Evolutionary conservation across 768 basidiomycete species (phyloP), one percentile per base, ranked within the genome.

Genomic region (Clathrus columnatus): DNA sequence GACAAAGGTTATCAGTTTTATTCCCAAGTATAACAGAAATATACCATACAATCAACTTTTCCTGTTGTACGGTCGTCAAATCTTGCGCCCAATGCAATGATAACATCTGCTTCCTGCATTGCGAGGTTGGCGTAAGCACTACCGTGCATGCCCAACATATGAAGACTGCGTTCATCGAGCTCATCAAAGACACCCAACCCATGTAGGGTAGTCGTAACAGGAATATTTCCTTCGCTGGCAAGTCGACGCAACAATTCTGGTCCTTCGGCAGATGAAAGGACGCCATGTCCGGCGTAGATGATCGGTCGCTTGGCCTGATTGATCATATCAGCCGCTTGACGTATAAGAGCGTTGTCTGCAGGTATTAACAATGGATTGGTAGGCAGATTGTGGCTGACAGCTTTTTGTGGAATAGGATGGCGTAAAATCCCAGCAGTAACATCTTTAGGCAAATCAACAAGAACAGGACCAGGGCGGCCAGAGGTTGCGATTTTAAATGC

Each of bases 131-230:
- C 96, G 64, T 97, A 97, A 4, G 94, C 92, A 26, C 83, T 84
- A 4, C 96, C 96, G 73, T 98, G 96, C 96, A 98, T 97, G 56
- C 95, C 95, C 54, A 99, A 81, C 95, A 98, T 98, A 69, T 97
- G 93, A 65, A 99, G 72, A 60, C 86, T 85, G 69, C 78, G 82
- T 52, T 65, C 63, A 69, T 91, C 80, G 51, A 78, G 81, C 76
- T 99, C 96, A 71, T 98, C 93, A 65, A 89, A 99, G 2, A 88
- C 85, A 59, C 96, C 96, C 45, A 99, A 83, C 54, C 95, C 96
- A 65, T 95, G 94, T 10, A 99, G 72, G 42, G 95, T 97, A 18
- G 96, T 98, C 58, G 91, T 95, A 45, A 98, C 94, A 54, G 96
- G 96, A 60, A 98, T 97, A 69, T 93, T 92, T 51, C 91, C 95